These are phyloP conservation scores for Ceratocystis ficicola DNA, from an alignment of 2,329 filamentous ascomycete genomes.

Conservation along the genomic window DNA sequence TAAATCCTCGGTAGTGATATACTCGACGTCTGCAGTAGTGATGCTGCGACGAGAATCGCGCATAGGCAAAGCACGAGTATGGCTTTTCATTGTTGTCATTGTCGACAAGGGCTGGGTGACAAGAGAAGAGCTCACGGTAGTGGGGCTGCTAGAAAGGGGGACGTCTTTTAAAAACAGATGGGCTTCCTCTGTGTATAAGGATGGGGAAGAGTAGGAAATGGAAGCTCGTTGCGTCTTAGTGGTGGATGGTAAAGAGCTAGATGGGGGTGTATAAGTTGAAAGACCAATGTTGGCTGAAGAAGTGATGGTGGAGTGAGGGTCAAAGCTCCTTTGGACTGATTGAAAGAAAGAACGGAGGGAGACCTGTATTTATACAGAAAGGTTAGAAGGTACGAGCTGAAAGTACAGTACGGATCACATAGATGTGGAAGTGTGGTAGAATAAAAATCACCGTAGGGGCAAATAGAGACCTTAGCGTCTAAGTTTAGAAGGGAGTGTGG, in stretches of 20 bases:
- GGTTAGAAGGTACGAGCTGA: constrained; percentile 4
- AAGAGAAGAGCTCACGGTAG: not conserved
- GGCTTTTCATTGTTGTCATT: constrained; percentile 9
- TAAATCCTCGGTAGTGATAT: constrained; percentile 19
- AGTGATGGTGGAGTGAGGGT: constrained; percentile 5
- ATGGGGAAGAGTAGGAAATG: constrained; percentile 13
- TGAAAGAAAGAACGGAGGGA: constrained; percentile 17
- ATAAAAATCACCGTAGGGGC: not conserved
- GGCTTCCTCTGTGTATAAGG: not conserved
- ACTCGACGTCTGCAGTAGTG: constrained; percentile 14
- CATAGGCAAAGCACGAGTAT: constrained; percentile 17
- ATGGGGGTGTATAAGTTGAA: not conserved
- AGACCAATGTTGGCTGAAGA: not conserved
- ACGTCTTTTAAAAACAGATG: not conserved
- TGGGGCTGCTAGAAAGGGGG: constrained; percentile 4
- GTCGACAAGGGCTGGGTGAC: not conserved
- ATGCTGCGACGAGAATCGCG: constrained; percentile 14
- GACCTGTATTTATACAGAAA: constrained; percentile 4
- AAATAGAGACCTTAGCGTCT: not conserved
- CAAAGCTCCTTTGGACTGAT: constrained; percentile 11
- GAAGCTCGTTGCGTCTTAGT: constrained; percentile 13
- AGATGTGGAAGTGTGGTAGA: not conserved
- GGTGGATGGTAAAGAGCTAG: constrained; percentile 12
- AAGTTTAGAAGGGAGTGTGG: no score
- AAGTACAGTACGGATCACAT: not conserved